Base-by-base conservation (phyloP, 768 basidiomycete species). In the Phaffia australis region DNA sequence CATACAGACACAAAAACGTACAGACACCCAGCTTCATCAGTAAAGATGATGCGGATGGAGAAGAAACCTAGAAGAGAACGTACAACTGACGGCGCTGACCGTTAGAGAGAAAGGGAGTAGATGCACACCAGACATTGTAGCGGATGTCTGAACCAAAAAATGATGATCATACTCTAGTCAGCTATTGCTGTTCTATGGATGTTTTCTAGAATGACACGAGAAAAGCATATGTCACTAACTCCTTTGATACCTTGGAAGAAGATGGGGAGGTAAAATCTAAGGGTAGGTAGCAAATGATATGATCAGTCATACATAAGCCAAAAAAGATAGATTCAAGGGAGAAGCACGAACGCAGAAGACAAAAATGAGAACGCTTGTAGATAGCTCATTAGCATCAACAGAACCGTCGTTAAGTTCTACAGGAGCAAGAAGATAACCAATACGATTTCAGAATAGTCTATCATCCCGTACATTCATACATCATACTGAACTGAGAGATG, bases 241-340 rank as follows among this genome's bases (percentile, higher is more conserved):
- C 65, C 69, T 27, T 61, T 63, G 54, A 69, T 60, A 42, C 56
- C 64, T 63, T 69, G 69, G 60, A 65, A 69, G 47, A 59, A 69
- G 3, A 62, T 49, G 29, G 69, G 69, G 14, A 69, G 52, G 27
- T 56, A 67, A 60, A 61, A 67, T 15, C 51, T 64, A 25, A 35
- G 21, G 29, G 29, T 6, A 29, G 27, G 25, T 21, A 32, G 49
- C 25, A 15, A 60, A 19, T 3, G 7, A 46, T 6, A 27, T 6
- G 58, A 23, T 23, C 42, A 48, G 32, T 1, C 49, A 21, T 5
- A 27, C 7, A 27, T 21, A 32, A 46, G 11, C 15, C 32, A 35
- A 47, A 8, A 42, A 23, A 29, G 3, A 2, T 47, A 16, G 11
- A n/a, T 27, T 32, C 18, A 18, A 46, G 35, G 11, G 35, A 42